These are phyloP conservation scores for Pseudocercospora musae DNA, from an alignment of 2,329 filamentous ascomycete species.

Conservation along the genomic window DNA sequence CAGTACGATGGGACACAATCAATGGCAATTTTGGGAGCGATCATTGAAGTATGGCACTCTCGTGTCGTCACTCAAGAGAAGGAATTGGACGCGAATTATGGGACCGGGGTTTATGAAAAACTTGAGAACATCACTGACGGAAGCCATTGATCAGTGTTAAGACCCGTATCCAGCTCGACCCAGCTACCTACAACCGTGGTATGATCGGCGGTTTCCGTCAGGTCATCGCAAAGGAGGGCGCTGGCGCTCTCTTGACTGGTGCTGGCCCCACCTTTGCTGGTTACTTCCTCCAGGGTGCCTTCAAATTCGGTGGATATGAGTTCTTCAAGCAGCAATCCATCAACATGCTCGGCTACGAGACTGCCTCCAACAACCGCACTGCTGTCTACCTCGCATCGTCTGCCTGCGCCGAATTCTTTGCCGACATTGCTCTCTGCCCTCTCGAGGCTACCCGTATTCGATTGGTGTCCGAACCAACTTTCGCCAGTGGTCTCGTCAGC, in stretches of 20 bases:
- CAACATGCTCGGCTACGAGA: slow-evolving; percentile 73
- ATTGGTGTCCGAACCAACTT: slow-evolving; percentile 83
- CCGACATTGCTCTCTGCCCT: slow-evolving; percentile 81
- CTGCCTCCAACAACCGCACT: slow-evolving; percentile 72
- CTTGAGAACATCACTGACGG: slow-evolving; percentile 15
- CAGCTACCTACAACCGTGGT: slow-evolving; percentile 81
- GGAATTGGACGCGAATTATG: not conserved
- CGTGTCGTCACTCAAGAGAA: not conserved
- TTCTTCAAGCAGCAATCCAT: slow-evolving; percentile 94
- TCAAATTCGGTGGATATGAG: slow-evolving; percentile 95
- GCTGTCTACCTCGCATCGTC: slow-evolving; percentile 71
- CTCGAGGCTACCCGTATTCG: slow-evolving; percentile 92
- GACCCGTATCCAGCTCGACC: slow-evolving; percentile 92
- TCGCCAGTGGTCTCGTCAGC: slow-evolving; percentile 72
- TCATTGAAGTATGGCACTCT: not conserved
- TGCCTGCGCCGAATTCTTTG: slow-evolving; percentile 57
- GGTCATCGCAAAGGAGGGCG: slow-evolving; percentile 79
- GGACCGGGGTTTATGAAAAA: not conserved
- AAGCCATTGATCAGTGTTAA: slow-evolving; percentile 65
- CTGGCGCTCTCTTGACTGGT: slow-evolving; percentile 80
- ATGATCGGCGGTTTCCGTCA: slow-evolving; percentile 83
- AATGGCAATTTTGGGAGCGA: not conserved
- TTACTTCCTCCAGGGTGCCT: slow-evolving; percentile 90
- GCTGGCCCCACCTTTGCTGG: slow-evolving; percentile 80
- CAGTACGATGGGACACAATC: not conserved